phyloP scores from a whole-genome alignment of 1,284 basidiomycete genomes.

The Ustilago crameri region DNA sequence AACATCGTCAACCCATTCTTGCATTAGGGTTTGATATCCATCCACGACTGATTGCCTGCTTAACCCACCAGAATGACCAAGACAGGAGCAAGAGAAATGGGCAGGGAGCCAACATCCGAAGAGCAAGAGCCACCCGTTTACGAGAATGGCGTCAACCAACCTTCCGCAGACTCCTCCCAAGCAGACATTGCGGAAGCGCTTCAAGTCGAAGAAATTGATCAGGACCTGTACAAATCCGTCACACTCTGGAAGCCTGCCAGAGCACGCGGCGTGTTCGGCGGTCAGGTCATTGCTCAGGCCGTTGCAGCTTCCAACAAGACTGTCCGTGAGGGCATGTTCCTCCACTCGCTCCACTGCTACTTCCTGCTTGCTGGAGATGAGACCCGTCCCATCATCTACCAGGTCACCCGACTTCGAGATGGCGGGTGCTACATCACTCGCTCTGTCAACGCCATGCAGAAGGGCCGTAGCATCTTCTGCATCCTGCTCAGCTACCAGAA shows the following conservation, averaged over 20 bases:
- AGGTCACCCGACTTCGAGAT: slow-evolving; percentile 60
- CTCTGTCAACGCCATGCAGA: slow-evolving; percentile 60
- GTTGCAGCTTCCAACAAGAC: slow-evolving; percentile 58
- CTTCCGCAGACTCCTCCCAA: slow-evolving; percentile 12
- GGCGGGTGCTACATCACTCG: slow-evolving; percentile 64
- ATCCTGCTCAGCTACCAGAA: slow-evolving; percentile 63
- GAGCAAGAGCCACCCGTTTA: slow-evolving; percentile 52
- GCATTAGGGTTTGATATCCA: background rate
- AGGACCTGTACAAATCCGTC: slow-evolving; percentile 55
- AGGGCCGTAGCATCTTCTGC: slow-evolving; percentile 55
- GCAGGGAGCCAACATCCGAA: slow-evolving; percentile 51
- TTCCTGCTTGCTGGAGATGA: slow-evolving; percentile 60
- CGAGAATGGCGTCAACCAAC: slow-evolving; percentile 52
- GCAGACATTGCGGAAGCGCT: slow-evolving; percentile 54
- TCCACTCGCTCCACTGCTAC: slow-evolving; percentile 62
- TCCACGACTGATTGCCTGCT: background rate
- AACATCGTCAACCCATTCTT: background rate
- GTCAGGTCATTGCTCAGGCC: slow-evolving; percentile 62
- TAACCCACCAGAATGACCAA: slow-evolving; percentile 14
- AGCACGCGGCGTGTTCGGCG: slow-evolving; percentile 66
- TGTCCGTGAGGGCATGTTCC: slow-evolving; percentile 47
- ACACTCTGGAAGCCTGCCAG: slow-evolving; percentile 58
- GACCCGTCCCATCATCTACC: slow-evolving; percentile 58
- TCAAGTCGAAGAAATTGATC: slow-evolving; percentile 59
- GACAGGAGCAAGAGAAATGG: slow-evolving; percentile 43